phyloP scores from a whole-genome alignment of 2,329 filamentous ascomycete species.

The Ophiostoma triangulosporum region DNA sequence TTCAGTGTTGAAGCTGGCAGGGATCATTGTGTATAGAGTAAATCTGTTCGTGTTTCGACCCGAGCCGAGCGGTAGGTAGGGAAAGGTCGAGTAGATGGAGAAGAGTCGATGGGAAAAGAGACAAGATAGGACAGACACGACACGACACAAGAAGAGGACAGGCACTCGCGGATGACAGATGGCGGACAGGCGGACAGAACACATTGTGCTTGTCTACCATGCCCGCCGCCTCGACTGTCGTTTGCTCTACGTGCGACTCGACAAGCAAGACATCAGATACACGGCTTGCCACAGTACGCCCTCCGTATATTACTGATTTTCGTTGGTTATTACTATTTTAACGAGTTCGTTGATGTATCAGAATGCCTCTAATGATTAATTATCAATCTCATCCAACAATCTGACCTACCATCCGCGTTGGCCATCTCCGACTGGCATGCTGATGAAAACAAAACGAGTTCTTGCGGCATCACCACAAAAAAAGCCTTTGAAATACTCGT shows the following conservation, averaged over 20 bases:
- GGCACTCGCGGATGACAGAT: neutral
- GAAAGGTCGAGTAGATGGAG: neutral
- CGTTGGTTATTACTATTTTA: neutral
- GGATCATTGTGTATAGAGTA: too few relatives aligned
- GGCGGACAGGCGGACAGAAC: neutral
- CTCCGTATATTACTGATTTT: neutral
- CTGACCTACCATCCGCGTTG: too few relatives aligned
- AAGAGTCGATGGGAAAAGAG: neutral
- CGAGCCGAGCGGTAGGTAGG: neutral
- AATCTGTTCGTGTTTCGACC: neutral
- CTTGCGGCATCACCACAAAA: too few relatives aligned
- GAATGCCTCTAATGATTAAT: too few relatives aligned
- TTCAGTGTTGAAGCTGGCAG: neutral
- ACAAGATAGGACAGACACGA: neutral
- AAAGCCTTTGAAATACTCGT: too few relatives aligned
- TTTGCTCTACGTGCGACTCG: neutral
- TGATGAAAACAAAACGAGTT: too few relatives aligned
- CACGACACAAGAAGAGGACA: neutral
- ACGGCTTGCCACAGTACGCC: neutral
- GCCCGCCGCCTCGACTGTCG: too few relatives aligned
- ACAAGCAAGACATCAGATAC: slow-evolving; percentile 6
- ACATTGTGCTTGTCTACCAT: too few relatives aligned
- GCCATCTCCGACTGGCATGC: neutral
- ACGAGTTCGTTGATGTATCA: neutral
- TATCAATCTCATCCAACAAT: too few relatives aligned